A percentile compares a stretch with the other conserved stretches of the same genome.
Conservation (phyloP, 306 rosid genomes). For the Quercus robur region DNA sequence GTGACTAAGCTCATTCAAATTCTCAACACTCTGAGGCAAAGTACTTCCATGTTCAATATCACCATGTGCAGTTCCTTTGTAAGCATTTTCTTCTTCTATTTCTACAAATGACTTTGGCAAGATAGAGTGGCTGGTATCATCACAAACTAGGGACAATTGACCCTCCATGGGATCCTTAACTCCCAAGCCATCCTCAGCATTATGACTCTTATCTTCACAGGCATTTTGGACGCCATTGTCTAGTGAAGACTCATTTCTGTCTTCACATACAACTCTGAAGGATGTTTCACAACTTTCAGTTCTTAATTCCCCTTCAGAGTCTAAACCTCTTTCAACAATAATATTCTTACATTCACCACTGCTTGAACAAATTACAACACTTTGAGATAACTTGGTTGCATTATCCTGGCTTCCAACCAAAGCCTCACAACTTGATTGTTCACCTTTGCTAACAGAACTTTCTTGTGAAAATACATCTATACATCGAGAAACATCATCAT, state of each 20-base stretch:
- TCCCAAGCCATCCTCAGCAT: constrained; percentile 8
- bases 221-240: constrained; percentile 13
- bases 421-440: constrained; percentile 20
- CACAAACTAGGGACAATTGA: neutral
- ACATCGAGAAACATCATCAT: constrained; percentile 14
- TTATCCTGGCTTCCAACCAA: constrained; percentile 18
- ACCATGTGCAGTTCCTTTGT: neutral
- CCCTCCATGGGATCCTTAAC: neutral
- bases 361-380: constrained; percentile 1
- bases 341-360: constrained; percentile 12
- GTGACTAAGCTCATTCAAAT: no score
- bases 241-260: constrained; percentile 20
- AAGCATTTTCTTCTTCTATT: neutral
- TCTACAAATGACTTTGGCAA: neutral
- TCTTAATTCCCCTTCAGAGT: neutral
- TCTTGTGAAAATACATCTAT: constrained; percentile 18
- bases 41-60: neutral
- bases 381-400: constrained; percentile 3
- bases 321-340: constrained; percentile 17
- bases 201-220: constrained; percentile 14
- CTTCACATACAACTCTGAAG: constrained; percentile 8
- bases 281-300: constrained; percentile 4
- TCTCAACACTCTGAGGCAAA: no score
- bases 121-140: neutral
- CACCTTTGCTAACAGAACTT: constrained; percentile 17